A percentile compares a stretch with the other conserved stretches of the same genome.
Evolutionary conservation across 2,329 filamentous ascomycete genomes (phyloP).

Genomic region (Cercospora berteroae): DNA sequence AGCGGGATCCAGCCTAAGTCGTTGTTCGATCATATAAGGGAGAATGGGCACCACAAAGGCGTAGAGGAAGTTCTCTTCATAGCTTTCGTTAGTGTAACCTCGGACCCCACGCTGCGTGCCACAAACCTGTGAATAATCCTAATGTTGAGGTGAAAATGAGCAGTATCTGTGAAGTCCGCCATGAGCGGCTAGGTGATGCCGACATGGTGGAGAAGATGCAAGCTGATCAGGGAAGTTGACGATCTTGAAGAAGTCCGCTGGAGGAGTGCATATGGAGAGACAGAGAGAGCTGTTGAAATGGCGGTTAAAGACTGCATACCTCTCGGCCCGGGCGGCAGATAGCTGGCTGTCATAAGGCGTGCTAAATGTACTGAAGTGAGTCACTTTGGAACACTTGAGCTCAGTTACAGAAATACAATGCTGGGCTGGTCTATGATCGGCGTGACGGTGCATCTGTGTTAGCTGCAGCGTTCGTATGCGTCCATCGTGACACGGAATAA

Average conservation of each 20-base stretch:
- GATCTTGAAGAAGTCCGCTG: neutral
- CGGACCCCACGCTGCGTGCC: neutral
- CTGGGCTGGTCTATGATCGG: neutral
- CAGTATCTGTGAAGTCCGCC: slow-evolving; percentile 20
- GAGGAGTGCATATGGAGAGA: neutral
- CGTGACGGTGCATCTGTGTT: neutral
- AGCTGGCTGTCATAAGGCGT: neutral
- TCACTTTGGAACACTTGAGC: neutral
- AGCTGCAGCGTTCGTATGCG: neutral
- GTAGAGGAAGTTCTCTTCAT: slow-evolving; percentile 24
- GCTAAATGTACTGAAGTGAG: neutral
- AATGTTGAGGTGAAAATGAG: slow-evolving; percentile 22
- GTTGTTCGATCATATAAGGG: slow-evolving; percentile 24
- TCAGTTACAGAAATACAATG: neutral
- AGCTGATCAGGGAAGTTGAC: neutral
- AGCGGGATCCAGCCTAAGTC: slow-evolving; percentile 14
- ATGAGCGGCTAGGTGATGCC: slow-evolving; percentile 5
- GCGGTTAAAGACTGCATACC: neutral
- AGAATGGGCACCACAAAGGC: slow-evolving; percentile 23
- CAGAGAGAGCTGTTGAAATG: neutral
- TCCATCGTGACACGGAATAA: neutral
- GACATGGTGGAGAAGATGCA: neutral
- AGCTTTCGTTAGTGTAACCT: neutral
- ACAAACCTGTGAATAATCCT: slow-evolving; percentile 23
- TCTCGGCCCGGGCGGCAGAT: slow-evolving; percentile 1